Evolutionary conservation across 2,329 filamentous ascomycete species (phyloP), one percentile per base, ranked within the genome.

Genomic region (Ceratocystis cacaofunesta): DNA sequence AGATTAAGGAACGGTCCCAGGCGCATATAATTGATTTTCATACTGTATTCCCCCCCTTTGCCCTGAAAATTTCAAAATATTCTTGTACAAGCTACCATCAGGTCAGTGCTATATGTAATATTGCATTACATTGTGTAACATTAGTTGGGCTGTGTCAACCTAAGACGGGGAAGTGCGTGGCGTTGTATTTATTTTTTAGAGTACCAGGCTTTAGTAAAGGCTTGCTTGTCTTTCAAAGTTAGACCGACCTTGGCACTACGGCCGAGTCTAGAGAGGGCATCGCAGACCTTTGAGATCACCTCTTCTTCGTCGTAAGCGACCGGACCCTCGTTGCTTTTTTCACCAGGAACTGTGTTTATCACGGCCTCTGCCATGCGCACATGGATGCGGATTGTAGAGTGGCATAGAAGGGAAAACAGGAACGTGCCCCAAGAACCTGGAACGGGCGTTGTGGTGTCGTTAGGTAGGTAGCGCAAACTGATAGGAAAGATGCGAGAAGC

Each of bases 381-480:
- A 28, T 91, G 85, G 70, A 99, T 92, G 71, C 86, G 91, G 69
- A 96, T 94, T 1, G 89, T 95, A 0, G 91, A 89, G 61, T 87
- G 85, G 55, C 88, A 89, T 43, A 96, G 84, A 7, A 97, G 78
- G 64, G 86, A 88, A 91, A 92, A 99, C 7, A 96, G 72, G 73
- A 96, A 96, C 1, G 77, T 77, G 5, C 82, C 63, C 74, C 89
- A 91, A 32, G 81, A 80, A 12, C 87, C 85, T 0, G 94, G 92
- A 0, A 99, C 78, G 0, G 94, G 92, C 0, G 94, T 96, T 0
- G 92, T 95, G 67, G 97, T 86, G 73, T 97, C 92, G 3, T 87
- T 82, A 0, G 92, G 89, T 0, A 90, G 88, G 74, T 97, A 99
- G 63, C 92, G 85, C 68, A 99, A 79, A 74, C 88, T 95, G 68